Evolutionary conservation across 768 basidiomycete genomes (phyloP), one percentile per base, ranked within the genome.

Genomic region (Phanerodontia chrysosporium): DNA sequence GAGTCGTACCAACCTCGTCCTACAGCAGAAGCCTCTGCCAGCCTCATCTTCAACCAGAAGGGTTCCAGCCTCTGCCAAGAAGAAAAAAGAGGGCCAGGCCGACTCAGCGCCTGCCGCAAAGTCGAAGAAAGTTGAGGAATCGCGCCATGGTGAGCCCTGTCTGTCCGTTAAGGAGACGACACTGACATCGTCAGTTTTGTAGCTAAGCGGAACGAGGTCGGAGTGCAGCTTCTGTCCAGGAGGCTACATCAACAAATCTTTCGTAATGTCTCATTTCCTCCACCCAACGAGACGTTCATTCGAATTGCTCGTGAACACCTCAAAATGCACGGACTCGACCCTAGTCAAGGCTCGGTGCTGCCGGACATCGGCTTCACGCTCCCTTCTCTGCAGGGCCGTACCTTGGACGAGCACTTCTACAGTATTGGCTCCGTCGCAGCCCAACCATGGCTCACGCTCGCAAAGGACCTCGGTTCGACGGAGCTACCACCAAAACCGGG

Each of bases 191-290:
- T 68, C 5, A n/a, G 13, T 42, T 3, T 27, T 39, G 3, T 32
- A 86, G 86, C 79, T 60, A 84, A 86, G 69, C 82, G 92, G 55
- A 98, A 97, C 68, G 84, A 89, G 60, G 78, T 94, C 44, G 95
- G 95, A n/a, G 95, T 98, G 7, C 95, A 98, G 69, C 83, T 97
- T 57, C 83, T 98, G 55, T 90, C 94, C 16, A 82, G 84, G 9
- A 76, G 77, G n/a, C 74, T 97, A 7, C 94, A 95, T 70, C 69
- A 76, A 4, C 95, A 97, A 67, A 81, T 96, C 58, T 97, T 98
- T 72, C 82, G 79, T 58, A 82, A 87, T 66, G 73, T 78, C 49
- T 76, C 83, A 7, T 86, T 90, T 57, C 86, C 85, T 2, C 60
- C 80, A 1, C 87, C 92, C 16, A 76, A 84, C 0, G 61, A 75